Conservation (phyloP, 805 yeast genomes). For the Teunomyces funiuensis region DNA sequence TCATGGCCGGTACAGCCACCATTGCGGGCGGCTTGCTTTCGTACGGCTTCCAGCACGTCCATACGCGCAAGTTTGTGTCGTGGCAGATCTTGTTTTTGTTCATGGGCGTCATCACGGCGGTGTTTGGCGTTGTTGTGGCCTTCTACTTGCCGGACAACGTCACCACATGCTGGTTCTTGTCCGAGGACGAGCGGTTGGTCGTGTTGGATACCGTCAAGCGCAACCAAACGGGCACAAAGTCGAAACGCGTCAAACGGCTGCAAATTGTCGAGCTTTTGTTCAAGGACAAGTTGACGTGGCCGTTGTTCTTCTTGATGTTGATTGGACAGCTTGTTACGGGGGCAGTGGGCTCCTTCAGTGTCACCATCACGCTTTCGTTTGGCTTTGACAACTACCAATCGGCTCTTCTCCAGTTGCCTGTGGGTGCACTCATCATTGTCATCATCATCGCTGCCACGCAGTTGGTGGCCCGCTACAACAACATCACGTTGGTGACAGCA, state of each 20-base stretch:
- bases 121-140: conserved; percentile 47
- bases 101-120: conserved; percentile 53
- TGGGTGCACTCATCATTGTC: conserved; percentile 29
- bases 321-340: conserved; percentile 51
- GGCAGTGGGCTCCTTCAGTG: conserved; percentile 53
- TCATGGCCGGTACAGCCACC: conserved; percentile 59
- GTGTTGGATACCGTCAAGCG: conserved; percentile 46
- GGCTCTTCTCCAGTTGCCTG: conserved; percentile 56
- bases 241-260: conserved; percentile 42
- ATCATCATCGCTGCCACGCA: conserved; percentile 33
- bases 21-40: conserved; percentile 46
- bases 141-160: conserved; percentile 53
- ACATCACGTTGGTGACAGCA: conserved; percentile 22
- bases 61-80: conserved; percentile 39
- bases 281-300: conserved; percentile 50
- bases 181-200: conserved; percentile 38
- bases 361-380: conserved; percentile 50
- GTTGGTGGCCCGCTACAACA: conserved; percentile 26
- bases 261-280: conserved; percentile 49
- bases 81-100: conserved; percentile 63
- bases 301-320: conserved; percentile 45
- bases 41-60: conserved; percentile 53
- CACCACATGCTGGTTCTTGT: conserved; percentile 34
- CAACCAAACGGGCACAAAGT: conserved; percentile 54
- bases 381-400: conserved; percentile 47